Evolutionary conservation across 2,329 filamentous ascomycete species (phyloP).

Genomic region (Pseudofabraea citricarpa): DNA sequence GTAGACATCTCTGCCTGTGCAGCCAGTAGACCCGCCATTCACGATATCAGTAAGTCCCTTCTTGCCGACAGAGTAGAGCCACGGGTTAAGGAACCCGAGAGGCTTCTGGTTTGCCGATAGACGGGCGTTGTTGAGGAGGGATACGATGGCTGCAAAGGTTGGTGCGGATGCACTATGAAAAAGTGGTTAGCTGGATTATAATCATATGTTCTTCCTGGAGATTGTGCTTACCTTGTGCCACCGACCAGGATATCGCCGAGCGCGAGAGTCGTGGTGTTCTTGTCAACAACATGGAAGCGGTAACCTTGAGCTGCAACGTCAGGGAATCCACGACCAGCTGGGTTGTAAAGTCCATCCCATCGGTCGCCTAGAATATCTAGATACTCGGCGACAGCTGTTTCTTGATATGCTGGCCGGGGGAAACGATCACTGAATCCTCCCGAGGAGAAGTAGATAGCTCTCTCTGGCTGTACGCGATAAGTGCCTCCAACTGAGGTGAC

Average conservation of each 20-base stretch:
- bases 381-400: conserved; percentile 38
- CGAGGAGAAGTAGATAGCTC: conserved; percentile 35
- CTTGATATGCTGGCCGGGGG: conserved; percentile 40
- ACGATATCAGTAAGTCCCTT: conserved; percentile 43
- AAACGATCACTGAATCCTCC: conserved; percentile 50
- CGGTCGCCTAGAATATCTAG: conserved; percentile 34
- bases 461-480: conserved; percentile 40
- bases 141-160: conserved; percentile 51
- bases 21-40: conserved; percentile 32
- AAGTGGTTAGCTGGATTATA: too few species aligned
- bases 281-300: conserved; percentile 38
- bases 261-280: not conserved
- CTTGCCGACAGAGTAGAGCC: conserved; percentile 46
- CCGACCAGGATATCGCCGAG: conserved; percentile 6
- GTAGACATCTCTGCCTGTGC: conserved; percentile 24
- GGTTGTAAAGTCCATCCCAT: conserved; percentile 42
- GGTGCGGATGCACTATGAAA: conserved; percentile 47
- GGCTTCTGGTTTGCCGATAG: conserved; percentile 40
- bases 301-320: conserved; percentile 53
- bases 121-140: conserved; percentile 58
- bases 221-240: conserved; percentile 4
- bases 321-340: conserved; percentile 46
- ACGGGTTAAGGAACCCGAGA: conserved; percentile 55
- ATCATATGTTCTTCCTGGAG: conserved; percentile 5
- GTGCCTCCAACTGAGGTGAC: conserved; percentile 64